These are phyloP conservation scores for Zygosaccharomyces lentus DNA, from an alignment of 805 yeast species.

Conservation along the genomic window DNA sequence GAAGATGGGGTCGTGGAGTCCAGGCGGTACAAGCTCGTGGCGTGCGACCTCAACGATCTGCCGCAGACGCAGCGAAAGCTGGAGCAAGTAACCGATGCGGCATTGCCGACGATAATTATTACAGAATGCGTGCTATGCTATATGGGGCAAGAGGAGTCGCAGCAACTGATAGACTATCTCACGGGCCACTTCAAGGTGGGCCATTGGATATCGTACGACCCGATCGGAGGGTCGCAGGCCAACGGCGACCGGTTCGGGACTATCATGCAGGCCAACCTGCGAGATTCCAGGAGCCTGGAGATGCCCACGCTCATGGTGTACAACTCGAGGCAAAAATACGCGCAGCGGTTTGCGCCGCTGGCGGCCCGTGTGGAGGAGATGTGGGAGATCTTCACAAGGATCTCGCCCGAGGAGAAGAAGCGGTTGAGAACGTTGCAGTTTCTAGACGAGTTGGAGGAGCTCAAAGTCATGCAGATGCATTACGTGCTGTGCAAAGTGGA, in stretches of 20 bases:
- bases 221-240: constrained; percentile 49
- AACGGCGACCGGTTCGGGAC: constrained; percentile 43
- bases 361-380: constrained; percentile 25
- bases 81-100: constrained; percentile 11
- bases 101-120: constrained; percentile 45
- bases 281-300: constrained; percentile 44
- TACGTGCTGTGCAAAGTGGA: constrained; percentile 41
- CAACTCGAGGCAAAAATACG: constrained; percentile 37
- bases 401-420: constrained; percentile 35
- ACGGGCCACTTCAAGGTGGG: constrained; percentile 22
- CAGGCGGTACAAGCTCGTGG: constrained; percentile 27
- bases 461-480: constrained; percentile 47
- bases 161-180: constrained; percentile 37
- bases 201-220: constrained; percentile 48
- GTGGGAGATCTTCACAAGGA: constrained; percentile 33
- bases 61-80: constrained; percentile 29
- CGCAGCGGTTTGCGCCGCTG: constrained; percentile 18
- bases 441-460: constrained; percentile 58
- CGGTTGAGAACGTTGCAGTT: constrained; percentile 47
- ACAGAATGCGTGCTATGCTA: constrained; percentile 61
- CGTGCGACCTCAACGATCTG: constrained; percentile 36
- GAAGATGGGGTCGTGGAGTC: constrained; percentile 25
- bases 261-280: constrained; percentile 50
- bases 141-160: constrained; percentile 41
- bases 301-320: constrained; percentile 38